Evolutionary conservation across 1,284 basidiomycete genomes (phyloP), one percentile per base, ranked within the genome.

Genomic region (Ceratobasidium sp.): DNA sequence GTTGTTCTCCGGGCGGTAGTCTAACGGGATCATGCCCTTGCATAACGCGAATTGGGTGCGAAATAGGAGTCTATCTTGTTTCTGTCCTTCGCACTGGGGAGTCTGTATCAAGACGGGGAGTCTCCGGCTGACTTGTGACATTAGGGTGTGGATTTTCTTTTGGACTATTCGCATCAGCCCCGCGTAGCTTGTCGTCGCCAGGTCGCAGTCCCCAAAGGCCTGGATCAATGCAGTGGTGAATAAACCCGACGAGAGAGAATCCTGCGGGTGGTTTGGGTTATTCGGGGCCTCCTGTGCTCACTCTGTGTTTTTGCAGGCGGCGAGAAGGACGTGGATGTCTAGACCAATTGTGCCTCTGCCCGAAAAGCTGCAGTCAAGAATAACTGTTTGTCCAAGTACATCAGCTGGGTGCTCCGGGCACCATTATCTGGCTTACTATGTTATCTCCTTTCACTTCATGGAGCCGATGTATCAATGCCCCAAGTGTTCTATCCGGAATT

Each of bases 71-170:
- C 69, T 19, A n/a, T 73, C 69, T 41, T 73, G 58, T 29, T 62
- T 73, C 16, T 8, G 31, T 19, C 69, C 69, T 41, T 73, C 69
- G 59, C 69, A 73, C 31, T 73, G 69, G n/a, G 59, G 59, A 1
- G 58, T 62, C 48, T 73, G 69, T 19, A 24, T 22, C 16, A 7
- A 8, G 24, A 69, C 24, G 4, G 8, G 27, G 8, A 27, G 9
- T 31, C n/a, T 22, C 24, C n/a, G 22, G 24, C 27, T 24, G 14
- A 22, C 22, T 3, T 43, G 29, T 11, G 9, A 11, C n/a, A 43
- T 4, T 24, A 43, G 16, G 22, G n/a, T 24, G 5, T 14, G 4
- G 2, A 37, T 22, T 27, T 22, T 43, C 4, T 19, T 34, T 14
- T 56, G 41, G 16, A 73, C 34, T n/a, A 2, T 6, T 9, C 37